Evolutionary conservation across 2,329 filamentous ascomycete genomes (phyloP).

Genomic region (Penicillium sp.): DNA sequence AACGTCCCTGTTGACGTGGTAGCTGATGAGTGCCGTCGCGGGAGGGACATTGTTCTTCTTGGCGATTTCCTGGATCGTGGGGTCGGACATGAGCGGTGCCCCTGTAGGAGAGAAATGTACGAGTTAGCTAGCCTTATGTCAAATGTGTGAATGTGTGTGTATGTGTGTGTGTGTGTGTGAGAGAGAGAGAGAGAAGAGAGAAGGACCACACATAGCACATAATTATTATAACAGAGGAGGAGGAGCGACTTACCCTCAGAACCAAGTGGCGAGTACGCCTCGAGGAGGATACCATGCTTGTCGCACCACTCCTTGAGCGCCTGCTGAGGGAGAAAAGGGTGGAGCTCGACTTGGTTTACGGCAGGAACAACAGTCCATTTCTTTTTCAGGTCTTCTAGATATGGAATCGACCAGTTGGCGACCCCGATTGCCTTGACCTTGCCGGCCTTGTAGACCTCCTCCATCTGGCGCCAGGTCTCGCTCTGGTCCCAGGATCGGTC

Average conservation of each 20-base stretch:
- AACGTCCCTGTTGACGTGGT: slow-evolving; percentile 12
- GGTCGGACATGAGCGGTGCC: not conserved
- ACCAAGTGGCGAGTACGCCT: slow-evolving; percentile 42
- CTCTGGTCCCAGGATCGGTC: slow-evolving; percentile 24
- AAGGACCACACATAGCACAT: too few species aligned
- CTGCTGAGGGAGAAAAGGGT: slow-evolving; percentile 46
- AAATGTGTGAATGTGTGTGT: not conserved
- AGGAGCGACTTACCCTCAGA: not conserved
- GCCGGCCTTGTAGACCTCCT: slow-evolving; percentile 23
- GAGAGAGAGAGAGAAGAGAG: too few species aligned
- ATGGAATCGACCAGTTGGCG: slow-evolving; percentile 27
- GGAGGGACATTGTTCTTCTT: not conserved
- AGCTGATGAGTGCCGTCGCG: slow-evolving; percentile 12
- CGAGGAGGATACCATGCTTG: slow-evolving; percentile 40
- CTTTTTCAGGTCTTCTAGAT: slow-evolving; percentile 26
- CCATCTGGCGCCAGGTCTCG: slow-evolving; percentile 30
- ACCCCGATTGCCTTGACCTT: slow-evolving; percentile 33
- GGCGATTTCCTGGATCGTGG: not conserved
- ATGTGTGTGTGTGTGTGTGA: too few species aligned
- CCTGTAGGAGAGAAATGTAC: not conserved
- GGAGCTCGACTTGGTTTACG: slow-evolving; percentile 44
- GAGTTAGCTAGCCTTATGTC: not conserved
- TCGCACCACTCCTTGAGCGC: slow-evolving; percentile 42
- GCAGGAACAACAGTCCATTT: slow-evolving; percentile 28
- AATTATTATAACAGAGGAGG: too few species aligned